These are phyloP conservation scores for Ballota nigra DNA, from an alignment of 257 asterid species.

Conservation along the genomic window DNA sequence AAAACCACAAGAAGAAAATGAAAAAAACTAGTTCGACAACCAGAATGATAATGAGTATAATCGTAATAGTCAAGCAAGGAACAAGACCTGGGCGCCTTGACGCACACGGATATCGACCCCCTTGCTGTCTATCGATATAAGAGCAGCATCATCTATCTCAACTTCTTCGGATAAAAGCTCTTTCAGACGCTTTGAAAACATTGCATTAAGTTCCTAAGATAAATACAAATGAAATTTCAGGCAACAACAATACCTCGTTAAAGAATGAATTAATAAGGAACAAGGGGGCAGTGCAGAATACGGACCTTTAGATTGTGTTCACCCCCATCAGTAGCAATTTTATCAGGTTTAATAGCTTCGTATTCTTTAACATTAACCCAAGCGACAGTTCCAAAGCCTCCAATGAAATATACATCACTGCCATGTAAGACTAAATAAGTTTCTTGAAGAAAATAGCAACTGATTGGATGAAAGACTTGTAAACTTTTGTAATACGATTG, in stretches of 20 bases:
- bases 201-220: constrained; percentile 75
- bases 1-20: neutral
- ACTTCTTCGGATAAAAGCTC: constrained; percentile 75
- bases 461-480: neutral
- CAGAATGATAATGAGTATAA: neutral
- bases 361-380: constrained; percentile 95
- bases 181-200: constrained; percentile 79
- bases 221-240: neutral
- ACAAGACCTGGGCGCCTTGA: constrained; percentile 81
- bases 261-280: neutral
- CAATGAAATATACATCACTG: constrained; percentile 96
- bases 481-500: neutral
- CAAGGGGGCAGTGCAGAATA: neutral
- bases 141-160: constrained; percentile 93
- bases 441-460: neutral
- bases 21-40: neutral
- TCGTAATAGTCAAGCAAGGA: neutral
- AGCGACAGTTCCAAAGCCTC: constrained; percentile 98
- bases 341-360: constrained; percentile 81
- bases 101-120: constrained; percentile 90
- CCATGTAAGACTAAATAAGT: constrained; percentile 14
- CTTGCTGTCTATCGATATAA: constrained; percentile 87
- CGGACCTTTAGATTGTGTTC: constrained; percentile 85
- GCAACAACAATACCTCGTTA: neutral
- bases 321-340: constrained; percentile 89